phyloP scores from a whole-genome alignment of 495 filamentous ascomycete genomes.

The Aspergillus incahuasiensis region DNA sequence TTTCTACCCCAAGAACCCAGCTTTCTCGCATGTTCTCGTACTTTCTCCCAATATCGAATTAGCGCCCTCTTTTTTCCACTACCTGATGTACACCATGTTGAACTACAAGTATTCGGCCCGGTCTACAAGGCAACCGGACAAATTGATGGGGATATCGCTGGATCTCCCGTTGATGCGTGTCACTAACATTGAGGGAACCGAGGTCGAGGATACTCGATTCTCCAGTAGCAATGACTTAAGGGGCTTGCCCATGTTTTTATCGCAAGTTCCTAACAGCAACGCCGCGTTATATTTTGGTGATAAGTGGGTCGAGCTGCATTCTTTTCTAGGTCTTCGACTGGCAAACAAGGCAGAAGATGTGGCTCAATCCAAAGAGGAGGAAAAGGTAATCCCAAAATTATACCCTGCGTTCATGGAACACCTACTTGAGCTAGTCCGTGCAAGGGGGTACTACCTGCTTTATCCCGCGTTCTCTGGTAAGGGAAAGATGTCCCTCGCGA shows the following conservation, averaged over 20 bases:
- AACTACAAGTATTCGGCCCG: constrained; percentile 66
- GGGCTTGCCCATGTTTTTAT: constrained; percentile 59
- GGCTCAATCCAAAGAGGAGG: not conserved
- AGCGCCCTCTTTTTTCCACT: constrained; percentile 72
- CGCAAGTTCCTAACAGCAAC: constrained; percentile 76
- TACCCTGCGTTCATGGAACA: constrained; percentile 78
- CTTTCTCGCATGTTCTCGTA: constrained; percentile 65
- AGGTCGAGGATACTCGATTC: constrained; percentile 1
- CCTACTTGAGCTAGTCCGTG: constrained; percentile 64
- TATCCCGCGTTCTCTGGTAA: constrained; percentile 58
- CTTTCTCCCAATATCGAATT: constrained; percentile 73
- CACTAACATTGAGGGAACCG: constrained; percentile 56
- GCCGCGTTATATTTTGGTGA: constrained; percentile 76
- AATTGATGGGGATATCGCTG: constrained; percentile 69
- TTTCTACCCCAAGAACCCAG: constrained; percentile 66
- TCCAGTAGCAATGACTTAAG: constrained; percentile 16
- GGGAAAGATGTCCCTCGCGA: constrained; percentile 48
- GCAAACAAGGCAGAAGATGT: constrained; percentile 39
- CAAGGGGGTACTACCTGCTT: constrained; percentile 66
- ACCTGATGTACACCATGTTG: constrained; percentile 68
- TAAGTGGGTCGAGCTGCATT: constrained; percentile 77
- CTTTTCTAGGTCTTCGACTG: constrained; percentile 59
- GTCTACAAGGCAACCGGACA: constrained; percentile 36
- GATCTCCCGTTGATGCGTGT: constrained; percentile 59
- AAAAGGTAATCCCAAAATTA: constrained; percentile 48